A percentile compares a stretch with the other conserved stretches of the same genome.
Evolutionary conservation across 2,329 filamentous ascomycete species (phyloP).

Genomic region (Claviceps cyperi): DNA sequence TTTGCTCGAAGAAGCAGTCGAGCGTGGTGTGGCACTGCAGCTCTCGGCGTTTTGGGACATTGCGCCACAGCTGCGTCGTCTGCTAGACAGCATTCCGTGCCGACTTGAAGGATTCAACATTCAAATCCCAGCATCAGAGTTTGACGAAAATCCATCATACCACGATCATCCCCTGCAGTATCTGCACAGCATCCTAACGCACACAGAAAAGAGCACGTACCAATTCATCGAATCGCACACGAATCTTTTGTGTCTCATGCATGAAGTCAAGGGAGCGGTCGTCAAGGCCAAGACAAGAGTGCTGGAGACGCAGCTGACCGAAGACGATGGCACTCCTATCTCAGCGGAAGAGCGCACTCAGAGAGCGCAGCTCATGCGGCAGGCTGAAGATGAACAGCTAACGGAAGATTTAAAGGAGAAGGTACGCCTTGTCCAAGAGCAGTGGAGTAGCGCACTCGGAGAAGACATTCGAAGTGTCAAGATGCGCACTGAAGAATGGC

Average conservation of each 20-base stretch:
- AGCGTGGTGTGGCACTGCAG: conserved; percentile 78
- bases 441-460: conserved; percentile 82
- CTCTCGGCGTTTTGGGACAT: conserved; percentile 97
- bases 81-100: conserved; percentile 67
- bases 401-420: conserved; percentile 88
- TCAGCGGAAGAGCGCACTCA: conserved; percentile 19
- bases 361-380: conserved; percentile 41
- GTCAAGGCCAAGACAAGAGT: conserved; percentile 54
- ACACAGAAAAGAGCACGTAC: conserved; percentile 84
- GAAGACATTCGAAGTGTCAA: conserved; percentile 60
- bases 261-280: conserved; percentile 74
- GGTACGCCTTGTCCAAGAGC: conserved; percentile 76
- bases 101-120: conserved; percentile 48
- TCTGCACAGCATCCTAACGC: conserved; percentile 68
- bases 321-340: conserved; percentile 20
- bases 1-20: conserved; percentile 72
- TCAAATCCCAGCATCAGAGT: conserved; percentile 65
- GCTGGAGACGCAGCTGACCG: conserved; percentile 47
- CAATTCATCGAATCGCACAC: conserved; percentile 95
- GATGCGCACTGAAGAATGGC: conserved; percentile 55
- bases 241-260: conserved; percentile 76
- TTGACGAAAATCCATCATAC: conserved; percentile 75
- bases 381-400: conserved; percentile 53
- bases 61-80: conserved; percentile 61
- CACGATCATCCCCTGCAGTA: conserved; percentile 75